A percentile compares a stretch with the other conserved stretches of the same genome.
phyloP scores from a whole-genome alignment of 257 asterid species.

The Paulownia fortunei region DNA sequence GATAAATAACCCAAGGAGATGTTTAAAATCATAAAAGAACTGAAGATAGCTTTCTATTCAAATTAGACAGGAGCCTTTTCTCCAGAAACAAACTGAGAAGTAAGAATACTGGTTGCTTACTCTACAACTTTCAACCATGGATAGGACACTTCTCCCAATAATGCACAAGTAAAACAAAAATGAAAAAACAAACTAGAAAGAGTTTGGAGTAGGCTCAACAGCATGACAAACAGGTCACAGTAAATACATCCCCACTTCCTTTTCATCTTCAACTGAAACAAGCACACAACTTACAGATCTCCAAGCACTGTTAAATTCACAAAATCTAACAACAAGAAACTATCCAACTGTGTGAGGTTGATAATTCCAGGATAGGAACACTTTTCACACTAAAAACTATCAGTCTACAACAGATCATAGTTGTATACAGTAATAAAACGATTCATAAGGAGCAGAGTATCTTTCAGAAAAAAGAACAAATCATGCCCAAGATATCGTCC shows the following conservation, averaged over 20 bases:
- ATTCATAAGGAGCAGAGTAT: slow-evolving; percentile 11
- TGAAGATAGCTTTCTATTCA: background rate
- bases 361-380: background rate
- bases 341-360: background rate
- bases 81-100: background rate
- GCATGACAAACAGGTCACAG: background rate
- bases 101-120: background rate
- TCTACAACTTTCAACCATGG: background rate
- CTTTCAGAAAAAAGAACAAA: slow-evolving; percentile 15
- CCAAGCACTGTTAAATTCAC: background rate
- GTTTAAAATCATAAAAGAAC: background rate
- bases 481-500: slow-evolving; percentile 26
- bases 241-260: slow-evolving; percentile 3
- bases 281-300: background rate
- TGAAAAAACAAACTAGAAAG: background rate
- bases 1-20: background rate
- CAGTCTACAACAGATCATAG: slow-evolving; percentile 7
- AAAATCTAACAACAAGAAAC: background rate
- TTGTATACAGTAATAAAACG: background rate
- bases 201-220: background rate
- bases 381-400: slow-evolving; percentile 11
- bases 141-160: background rate
- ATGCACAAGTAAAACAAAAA: background rate
- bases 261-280: background rate
- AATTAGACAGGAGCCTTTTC: background rate